These are phyloP conservation scores for Vigna reflexopilosa DNA, from an alignment of 306 rosid genomes.

Conservation along the genomic window DNA sequence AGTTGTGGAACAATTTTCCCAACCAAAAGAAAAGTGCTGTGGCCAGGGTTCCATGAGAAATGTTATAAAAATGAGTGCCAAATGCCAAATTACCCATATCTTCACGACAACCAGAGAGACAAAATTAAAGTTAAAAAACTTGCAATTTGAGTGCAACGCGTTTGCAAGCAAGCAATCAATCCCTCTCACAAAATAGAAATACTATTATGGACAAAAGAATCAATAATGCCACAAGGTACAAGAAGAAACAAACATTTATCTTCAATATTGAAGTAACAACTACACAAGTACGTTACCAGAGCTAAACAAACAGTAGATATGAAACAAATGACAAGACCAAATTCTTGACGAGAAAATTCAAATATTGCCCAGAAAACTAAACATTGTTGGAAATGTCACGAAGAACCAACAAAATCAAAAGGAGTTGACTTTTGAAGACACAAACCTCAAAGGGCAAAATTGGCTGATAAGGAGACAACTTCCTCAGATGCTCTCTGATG, in stretches of 20 bases:
- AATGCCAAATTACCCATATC: constrained; percentile 16
- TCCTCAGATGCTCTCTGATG: constrained; percentile 82
- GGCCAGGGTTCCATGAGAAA: background rate
- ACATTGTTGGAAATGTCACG: background rate
- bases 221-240: constrained; percentile 10
- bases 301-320: background rate
- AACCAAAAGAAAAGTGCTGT: constrained; percentile 8
- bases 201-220: background rate
- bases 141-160: background rate
- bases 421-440: background rate
- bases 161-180: constrained; percentile 11
- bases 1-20: constrained; percentile 9
- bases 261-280: constrained; percentile 16
- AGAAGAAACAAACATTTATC: background rate
- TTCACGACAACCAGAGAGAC: constrained; percentile 2
- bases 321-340: constrained; percentile 24
- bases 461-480: constrained; percentile 89
- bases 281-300: constrained; percentile 3
- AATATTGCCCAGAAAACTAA: background rate
- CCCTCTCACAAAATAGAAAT: background rate
- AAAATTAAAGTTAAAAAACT: constrained; percentile 19
- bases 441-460: constrained; percentile 94
- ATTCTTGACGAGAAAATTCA: background rate
- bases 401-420: constrained; percentile 1
- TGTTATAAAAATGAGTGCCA: background rate